phyloP scores from a whole-genome alignment of 495 filamentous ascomycete species.

The Bryoglossum gracile region DNA sequence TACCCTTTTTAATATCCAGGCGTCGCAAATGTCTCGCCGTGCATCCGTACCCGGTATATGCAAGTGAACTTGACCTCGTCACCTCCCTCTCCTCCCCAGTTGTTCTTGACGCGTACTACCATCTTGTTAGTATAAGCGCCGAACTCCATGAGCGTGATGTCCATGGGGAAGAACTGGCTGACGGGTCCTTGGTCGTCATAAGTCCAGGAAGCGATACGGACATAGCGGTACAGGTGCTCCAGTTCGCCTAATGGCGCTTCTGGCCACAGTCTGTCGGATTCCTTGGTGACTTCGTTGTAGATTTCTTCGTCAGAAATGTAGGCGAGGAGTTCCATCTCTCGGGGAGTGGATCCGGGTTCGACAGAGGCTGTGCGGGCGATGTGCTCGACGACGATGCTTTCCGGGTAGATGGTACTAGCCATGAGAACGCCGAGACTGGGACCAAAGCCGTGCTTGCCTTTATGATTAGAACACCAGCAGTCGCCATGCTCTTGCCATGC shows the following conservation, averaged over 20 bases:
- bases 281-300: slow-evolving; percentile 17
- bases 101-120: slow-evolving; percentile 43
- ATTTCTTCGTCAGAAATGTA: slow-evolving; percentile 24
- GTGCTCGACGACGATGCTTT: slow-evolving; percentile 56
- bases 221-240: slow-evolving; percentile 26
- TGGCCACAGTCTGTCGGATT: slow-evolving; percentile 29
- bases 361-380: slow-evolving; percentile 44
- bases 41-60: slow-evolving; percentile 52
- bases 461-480: slow-evolving; percentile 55
- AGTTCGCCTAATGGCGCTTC: slow-evolving; percentile 4
- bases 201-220: slow-evolving; percentile 45
- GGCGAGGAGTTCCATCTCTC: slow-evolving; percentile 54
- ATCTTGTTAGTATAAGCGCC: slow-evolving; percentile 31
- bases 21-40: slow-evolving; percentile 29
- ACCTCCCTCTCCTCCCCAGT: slow-evolving; percentile 42
- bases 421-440: slow-evolving; percentile 39
- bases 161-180: slow-evolving; percentile 43
- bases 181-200: slow-evolving; percentile 43
- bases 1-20: too few species aligned
- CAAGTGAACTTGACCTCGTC: slow-evolving; percentile 44
- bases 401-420: slow-evolving; percentile 41
- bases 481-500: slow-evolving; percentile 56
- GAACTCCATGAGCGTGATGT: slow-evolving; percentile 31
- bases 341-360: slow-evolving; percentile 49
- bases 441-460: slow-evolving; percentile 20